Evolutionary conservation across 1,284 basidiomycete genomes (phyloP).

Genomic region (Malassezia pachydermatis): DNA sequence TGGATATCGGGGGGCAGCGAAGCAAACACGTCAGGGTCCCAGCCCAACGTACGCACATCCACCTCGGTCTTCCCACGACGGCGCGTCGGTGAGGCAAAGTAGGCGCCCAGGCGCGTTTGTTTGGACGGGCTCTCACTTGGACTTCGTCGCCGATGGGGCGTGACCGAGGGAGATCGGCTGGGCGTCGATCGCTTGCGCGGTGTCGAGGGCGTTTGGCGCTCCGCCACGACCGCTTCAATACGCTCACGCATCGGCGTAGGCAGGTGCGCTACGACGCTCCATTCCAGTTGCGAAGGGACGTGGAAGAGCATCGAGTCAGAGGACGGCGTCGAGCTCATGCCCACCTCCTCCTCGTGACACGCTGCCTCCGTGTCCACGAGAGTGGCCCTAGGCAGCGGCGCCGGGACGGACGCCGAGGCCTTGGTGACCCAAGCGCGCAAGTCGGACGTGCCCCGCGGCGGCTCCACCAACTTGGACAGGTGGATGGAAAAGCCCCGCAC

Average conservation of each 20-base stretch:
- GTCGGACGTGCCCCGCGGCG: constrained; percentile 45
- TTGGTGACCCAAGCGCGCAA: neutral
- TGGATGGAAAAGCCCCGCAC: constrained; percentile 87
- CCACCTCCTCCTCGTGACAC: neutral
- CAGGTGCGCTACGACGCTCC: constrained; percentile 24
- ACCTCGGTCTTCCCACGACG: neutral
- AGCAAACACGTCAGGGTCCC: constrained; percentile 34
- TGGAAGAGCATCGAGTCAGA: constrained; percentile 23
- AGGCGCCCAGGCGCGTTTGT: constrained; percentile 4
- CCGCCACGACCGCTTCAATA: constrained; percentile 18
- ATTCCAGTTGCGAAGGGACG: constrained; percentile 35
- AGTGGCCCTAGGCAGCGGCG: neutral
- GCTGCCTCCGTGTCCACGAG: neutral
- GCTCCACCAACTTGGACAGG: constrained; percentile 79
- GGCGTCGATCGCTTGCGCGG: neutral
- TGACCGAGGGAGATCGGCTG: neutral
- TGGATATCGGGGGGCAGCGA: constrained; percentile 31
- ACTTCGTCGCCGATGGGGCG: neutral
- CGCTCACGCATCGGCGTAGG: constrained; percentile 27
- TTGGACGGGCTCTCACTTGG: constrained; percentile 1
- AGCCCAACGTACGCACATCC: constrained; percentile 17
- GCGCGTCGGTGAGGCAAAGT: neutral
- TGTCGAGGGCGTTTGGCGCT: constrained; percentile 3
- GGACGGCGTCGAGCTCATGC: neutral
- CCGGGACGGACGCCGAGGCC: neutral